Conservation (phyloP, 768 basidiomycete genomes). For the Podaxis sp. region DNA sequence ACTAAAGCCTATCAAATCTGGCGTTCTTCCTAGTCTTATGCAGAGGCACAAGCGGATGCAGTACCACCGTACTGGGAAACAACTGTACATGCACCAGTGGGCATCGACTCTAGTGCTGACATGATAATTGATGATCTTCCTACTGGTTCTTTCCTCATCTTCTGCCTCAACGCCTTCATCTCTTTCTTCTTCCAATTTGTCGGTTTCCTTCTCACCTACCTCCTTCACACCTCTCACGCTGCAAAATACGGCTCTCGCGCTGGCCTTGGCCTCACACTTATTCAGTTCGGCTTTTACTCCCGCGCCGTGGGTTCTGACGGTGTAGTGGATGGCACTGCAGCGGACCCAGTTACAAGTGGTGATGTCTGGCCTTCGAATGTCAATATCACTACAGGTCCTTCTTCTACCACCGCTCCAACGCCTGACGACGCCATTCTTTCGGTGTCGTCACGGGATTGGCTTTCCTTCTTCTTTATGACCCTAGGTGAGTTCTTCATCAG, state of each 20-base stretch:
- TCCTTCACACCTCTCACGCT: conserved; percentile 89
- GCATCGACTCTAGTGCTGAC: conserved; percentile 42
- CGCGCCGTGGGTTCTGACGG: conserved; percentile 37
- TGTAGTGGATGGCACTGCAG: conserved; percentile 18
- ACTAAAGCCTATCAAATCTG: not conserved
- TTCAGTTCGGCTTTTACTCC: conserved; percentile 87
- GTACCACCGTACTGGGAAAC: conserved; percentile 98
- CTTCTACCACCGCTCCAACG: conserved; percentile 23
- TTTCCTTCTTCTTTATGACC: conserved; percentile 91
- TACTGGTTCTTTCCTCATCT: conserved; percentile 73
- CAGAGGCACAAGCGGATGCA: conserved; percentile 83
- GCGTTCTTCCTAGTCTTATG: conserved; percentile 64
- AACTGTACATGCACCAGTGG: conserved; percentile 78
- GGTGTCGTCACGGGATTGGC: conserved; percentile 75
- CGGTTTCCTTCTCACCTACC: conserved; percentile 89
- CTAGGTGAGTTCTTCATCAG: conserved; percentile 47
- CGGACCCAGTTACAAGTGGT: not conserved
- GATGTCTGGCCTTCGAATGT: not conserved
- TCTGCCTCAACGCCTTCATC: conserved; percentile 76
- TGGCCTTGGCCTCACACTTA: conserved; percentile 92
- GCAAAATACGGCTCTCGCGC: conserved; percentile 92
- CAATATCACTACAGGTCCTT: conserved; percentile 13
- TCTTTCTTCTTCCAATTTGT: conserved; percentile 98
- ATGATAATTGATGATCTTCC: conserved; percentile 94
- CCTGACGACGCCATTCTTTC: conserved; percentile 28